Conservation (phyloP, 2,329 filamentous ascomycete species). For the Microdochium trichocladiopsis region DNA sequence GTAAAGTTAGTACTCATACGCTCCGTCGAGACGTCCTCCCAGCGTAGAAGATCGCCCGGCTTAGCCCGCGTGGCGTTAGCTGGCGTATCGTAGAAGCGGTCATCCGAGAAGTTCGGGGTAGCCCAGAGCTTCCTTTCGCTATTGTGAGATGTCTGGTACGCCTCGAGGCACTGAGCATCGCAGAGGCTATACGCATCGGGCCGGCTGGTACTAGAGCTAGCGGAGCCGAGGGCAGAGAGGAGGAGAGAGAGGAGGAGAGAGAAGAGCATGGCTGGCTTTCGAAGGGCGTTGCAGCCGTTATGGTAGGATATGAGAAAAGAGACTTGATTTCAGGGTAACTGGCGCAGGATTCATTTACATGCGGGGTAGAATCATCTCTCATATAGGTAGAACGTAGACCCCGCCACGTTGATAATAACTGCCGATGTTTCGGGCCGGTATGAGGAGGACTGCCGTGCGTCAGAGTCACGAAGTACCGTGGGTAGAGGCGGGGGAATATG, state of each 20-base stretch:
- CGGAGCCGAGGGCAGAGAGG: neutral
- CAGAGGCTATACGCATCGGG: neutral
- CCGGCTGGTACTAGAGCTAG: neutral
- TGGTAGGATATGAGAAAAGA: neutral
- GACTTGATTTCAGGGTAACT: no score
- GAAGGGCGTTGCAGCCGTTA: neutral
- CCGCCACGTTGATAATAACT: no score
- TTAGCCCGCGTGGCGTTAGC: slow-evolving; percentile 5
- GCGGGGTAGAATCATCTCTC: no score
- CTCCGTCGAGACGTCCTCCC: slow-evolving; percentile 6
- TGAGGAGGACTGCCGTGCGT: no score
- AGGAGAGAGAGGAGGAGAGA: neutral
- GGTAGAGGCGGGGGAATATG: no score
- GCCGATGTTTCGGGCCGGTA: no score
- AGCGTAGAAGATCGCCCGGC: slow-evolving; percentile 9
- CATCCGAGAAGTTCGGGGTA: neutral
- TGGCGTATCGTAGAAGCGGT: slow-evolving; percentile 8
- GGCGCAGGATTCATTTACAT: no score
- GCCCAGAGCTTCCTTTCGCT: slow-evolving; percentile 4
- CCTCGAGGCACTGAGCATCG: slow-evolving; percentile 2
- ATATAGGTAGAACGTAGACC: no score
- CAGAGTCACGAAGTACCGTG: no score
- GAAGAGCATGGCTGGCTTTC: neutral
- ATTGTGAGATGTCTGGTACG: slow-evolving; percentile 1
- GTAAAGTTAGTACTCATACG: slow-evolving; percentile 5